Percentiles rank a stretch among this genome's conserved stretches.
Conservation (phyloP, 805 yeast species). For the Kluyveromyces siamensis region DNA sequence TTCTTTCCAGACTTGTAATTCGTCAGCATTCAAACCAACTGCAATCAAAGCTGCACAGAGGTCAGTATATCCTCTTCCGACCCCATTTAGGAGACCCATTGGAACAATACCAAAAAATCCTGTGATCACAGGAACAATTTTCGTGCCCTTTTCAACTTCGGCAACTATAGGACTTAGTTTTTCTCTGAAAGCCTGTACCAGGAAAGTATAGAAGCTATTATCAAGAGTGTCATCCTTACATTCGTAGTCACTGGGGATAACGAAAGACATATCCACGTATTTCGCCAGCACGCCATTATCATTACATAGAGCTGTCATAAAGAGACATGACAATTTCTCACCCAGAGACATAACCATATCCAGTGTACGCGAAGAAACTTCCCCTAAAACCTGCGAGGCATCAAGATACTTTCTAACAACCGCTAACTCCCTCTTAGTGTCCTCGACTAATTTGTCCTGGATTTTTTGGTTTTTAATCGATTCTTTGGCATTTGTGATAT, state of each 20-base stretch:
- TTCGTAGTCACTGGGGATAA: slow-evolving; percentile 58
- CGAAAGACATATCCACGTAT: slow-evolving; percentile 68
- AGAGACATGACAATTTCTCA: slow-evolving; percentile 84
- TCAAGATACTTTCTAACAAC: slow-evolving; percentile 61
- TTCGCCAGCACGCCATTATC: slow-evolving; percentile 73
- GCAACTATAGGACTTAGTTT: slow-evolving; percentile 36
- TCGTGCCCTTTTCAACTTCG: slow-evolving; percentile 24
- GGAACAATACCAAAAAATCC: slow-evolving; percentile 96
- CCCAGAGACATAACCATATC: slow-evolving; percentile 91
- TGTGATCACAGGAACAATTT: slow-evolving; percentile 78
- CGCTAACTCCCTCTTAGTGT: slow-evolving; percentile 57
- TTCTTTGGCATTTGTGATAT: slow-evolving; percentile 57
- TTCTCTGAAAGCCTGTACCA: slow-evolving; percentile 44
- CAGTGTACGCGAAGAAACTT: slow-evolving; percentile 77
- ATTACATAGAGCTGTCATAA: slow-evolving; percentile 76
- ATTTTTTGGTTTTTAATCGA: slow-evolving; percentile 40
- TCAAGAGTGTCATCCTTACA: slow-evolving; percentile 51
- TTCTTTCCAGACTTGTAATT: slow-evolving; percentile 96
- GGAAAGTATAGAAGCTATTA: slow-evolving; percentile 48
- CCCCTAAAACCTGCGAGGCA: slow-evolving; percentile 89
- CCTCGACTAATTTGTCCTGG: slow-evolving; percentile 44
- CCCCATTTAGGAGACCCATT: slow-evolving; percentile 85
- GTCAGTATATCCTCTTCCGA: slow-evolving; percentile 97
- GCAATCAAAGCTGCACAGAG: slow-evolving; percentile 95
- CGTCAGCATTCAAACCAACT: slow-evolving; percentile 86